Conservation (phyloP, 2,329 filamentous ascomycete species). For the Raffaelea ambrosiae region DNA sequence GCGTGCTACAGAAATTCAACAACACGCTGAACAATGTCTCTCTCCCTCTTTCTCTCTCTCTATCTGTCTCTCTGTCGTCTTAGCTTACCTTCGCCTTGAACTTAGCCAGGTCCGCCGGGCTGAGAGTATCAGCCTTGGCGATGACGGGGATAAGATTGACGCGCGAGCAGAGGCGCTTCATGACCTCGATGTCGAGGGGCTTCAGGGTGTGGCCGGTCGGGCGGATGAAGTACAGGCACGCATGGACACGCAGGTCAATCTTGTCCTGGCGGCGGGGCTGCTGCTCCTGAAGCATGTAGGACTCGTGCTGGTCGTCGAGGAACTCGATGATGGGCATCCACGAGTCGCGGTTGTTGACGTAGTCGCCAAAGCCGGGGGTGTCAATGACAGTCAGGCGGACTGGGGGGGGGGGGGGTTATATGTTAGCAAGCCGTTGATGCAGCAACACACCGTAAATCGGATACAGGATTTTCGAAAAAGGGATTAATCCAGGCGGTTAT, state of each 20-base stretch:
- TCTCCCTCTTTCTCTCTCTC: not conserved
- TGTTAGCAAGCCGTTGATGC: no score
- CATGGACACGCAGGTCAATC: slow-evolving; percentile 97
- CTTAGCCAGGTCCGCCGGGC: slow-evolving; percentile 78
- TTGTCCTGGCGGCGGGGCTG: slow-evolving; percentile 96
- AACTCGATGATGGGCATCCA: slow-evolving; percentile 99
- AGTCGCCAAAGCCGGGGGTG: slow-evolving; percentile 97
- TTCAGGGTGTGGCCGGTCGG: slow-evolving; percentile 97
- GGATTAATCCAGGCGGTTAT: no score
- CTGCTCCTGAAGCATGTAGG: slow-evolving; percentile 99
- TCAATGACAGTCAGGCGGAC: slow-evolving; percentile 98
- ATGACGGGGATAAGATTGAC: slow-evolving; percentile 98
- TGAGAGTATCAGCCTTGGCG: slow-evolving; percentile 96
- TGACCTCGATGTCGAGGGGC: slow-evolving; percentile 98
- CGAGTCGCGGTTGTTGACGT: slow-evolving; percentile 99
- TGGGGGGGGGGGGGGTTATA: slow-evolving; percentile 27
- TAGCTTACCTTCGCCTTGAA: slow-evolving; percentile 86
- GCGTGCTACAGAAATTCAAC: no score
- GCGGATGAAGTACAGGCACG: slow-evolving; percentile 98
- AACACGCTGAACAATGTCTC: no score
- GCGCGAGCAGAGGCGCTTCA: slow-evolving; percentile 97
- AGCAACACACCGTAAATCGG: no score
- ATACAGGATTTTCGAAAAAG: no score
- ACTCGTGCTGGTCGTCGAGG: slow-evolving; percentile 99
- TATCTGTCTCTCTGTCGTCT: no score